phyloP scores from a whole-genome alignment of 1,284 basidiomycete species.

The Uromyces viciae-fabae region DNA sequence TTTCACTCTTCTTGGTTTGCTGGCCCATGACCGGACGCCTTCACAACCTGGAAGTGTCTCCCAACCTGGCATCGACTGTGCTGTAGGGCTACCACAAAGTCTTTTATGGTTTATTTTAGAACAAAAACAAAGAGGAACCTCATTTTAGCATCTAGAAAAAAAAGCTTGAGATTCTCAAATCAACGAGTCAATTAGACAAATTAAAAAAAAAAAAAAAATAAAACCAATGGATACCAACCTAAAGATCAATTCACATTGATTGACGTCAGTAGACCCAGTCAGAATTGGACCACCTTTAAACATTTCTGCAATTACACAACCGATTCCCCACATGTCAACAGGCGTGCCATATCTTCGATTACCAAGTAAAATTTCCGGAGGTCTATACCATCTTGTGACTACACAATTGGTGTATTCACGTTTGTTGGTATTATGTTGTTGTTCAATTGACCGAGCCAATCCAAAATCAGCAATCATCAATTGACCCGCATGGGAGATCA shows the following conservation, averaged over 20 bases:
- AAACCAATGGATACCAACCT: conserved; percentile 50
- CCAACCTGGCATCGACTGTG: conserved; percentile 71
- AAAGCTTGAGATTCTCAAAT: no score
- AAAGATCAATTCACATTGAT: conserved; percentile 87
- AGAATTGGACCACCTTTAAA: conserved; percentile 81
- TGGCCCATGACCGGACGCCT: conserved; percentile 40
- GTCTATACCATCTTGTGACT: conserved; percentile 97
- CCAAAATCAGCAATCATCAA: conserved; percentile 95
- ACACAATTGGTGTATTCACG: conserved; percentile 88
- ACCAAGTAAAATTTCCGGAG: conserved; percentile 88
- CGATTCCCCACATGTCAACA: conserved; percentile 98
- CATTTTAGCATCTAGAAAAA: neutral
- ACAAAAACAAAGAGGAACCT: neutral
- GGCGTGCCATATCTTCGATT: conserved; percentile 82
- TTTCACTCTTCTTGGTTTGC: conserved; percentile 15
- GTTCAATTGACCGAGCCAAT: conserved; percentile 66
- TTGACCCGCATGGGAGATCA: conserved; percentile 79
- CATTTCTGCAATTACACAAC: conserved; percentile 95
- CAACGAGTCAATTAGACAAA: no score
- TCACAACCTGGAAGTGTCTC: conserved; percentile 57
- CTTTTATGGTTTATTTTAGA: neutral
- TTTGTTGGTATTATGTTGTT: conserved; percentile 48
- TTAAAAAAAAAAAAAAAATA: neutral
- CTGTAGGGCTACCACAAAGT: conserved; percentile 80
- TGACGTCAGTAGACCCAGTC: conserved; percentile 78